Evolutionary conservation across 805 yeast genomes (phyloP).

Genomic region (Kodamaea kaohsiungensis): DNA sequence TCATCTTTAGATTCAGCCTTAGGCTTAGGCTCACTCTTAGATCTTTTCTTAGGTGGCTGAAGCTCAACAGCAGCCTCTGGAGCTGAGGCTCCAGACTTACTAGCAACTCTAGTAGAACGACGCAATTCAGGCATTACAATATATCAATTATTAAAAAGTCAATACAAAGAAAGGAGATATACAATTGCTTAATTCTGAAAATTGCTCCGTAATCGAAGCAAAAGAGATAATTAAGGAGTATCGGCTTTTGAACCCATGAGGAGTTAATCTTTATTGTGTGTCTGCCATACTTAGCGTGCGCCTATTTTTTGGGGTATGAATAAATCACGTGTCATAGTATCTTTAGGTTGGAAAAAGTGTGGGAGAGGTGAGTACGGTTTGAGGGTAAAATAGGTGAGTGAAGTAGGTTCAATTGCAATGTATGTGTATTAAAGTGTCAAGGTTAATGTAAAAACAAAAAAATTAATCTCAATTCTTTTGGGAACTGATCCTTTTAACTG

Average conservation of each 20-base stretch:
- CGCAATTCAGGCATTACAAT: constrained; percentile 37
- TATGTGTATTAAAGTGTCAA: no score
- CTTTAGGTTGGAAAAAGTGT: neutral
- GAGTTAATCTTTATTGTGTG: constrained; percentile 1
- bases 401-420: no score
- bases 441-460: no score
- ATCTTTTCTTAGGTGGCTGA: constrained; percentile 11
- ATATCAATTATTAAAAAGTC: no score
- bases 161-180: neutral
- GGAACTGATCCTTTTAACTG: no score
- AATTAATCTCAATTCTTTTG: no score
- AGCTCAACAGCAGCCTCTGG: constrained; percentile 4
- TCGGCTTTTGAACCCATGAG: neutral
- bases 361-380: neutral
- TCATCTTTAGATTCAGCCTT: constrained; percentile 9
- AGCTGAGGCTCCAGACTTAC: constrained; percentile 9
- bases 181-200: neutral
- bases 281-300: neutral
- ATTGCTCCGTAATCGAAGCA: neutral
- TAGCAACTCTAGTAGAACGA: constrained; percentile 35
- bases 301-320: neutral
- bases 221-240: neutral
- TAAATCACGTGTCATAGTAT: neutral
- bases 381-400: no score
- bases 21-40: constrained; percentile 10